phyloP scores from a whole-genome alignment of 1,284 basidiomycete species.

The Apiotrichum sp. region DNA sequence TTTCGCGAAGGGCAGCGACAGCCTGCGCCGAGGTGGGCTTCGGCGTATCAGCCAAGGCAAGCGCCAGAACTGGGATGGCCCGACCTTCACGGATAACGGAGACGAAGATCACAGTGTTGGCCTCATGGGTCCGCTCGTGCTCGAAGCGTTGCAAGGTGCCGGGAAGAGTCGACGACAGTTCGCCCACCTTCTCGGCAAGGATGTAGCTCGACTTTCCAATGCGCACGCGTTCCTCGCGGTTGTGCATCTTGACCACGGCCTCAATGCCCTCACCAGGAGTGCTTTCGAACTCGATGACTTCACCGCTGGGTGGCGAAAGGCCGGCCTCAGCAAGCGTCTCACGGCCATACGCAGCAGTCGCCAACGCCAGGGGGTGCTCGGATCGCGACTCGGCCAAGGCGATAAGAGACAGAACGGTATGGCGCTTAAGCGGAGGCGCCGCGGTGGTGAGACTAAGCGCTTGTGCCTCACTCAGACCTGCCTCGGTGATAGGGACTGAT shows the following conservation, averaged over 20 bases:
- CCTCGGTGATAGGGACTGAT: slow-evolving; percentile 4
- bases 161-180: slow-evolving; percentile 49
- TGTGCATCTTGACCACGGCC: slow-evolving; percentile 55
- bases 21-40: slow-evolving; percentile 77
- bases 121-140: slow-evolving; percentile 58
- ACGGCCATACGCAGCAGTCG: slow-evolving; percentile 74
- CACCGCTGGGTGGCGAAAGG: slow-evolving; percentile 49
- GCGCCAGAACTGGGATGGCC: slow-evolving; percentile 57
- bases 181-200: slow-evolving; percentile 28
- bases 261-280: slow-evolving; percentile 84
- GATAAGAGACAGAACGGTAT: slow-evolving; percentile 70
- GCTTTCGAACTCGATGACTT: slow-evolving; percentile 64
- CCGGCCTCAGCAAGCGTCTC: slow-evolving; percentile 55
- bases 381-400: slow-evolving; percentile 81
- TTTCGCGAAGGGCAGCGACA: slow-evolving; percentile 65
- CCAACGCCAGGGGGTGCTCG: slow-evolving; percentile 93
- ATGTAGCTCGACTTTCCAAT: slow-evolving; percentile 72
- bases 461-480: slow-evolving; percentile 27
- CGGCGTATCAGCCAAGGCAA: slow-evolving; percentile 76
- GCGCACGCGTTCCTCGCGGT: slow-evolving; percentile 51
- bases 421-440: slow-evolving; percentile 49
- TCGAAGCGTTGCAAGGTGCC: slow-evolving; percentile 59
- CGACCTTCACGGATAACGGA: slow-evolving; percentile 52
- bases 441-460: slow-evolving; percentile 41
- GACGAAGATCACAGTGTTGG: slow-evolving; percentile 79